A percentile compares a stretch with the other conserved stretches of the same genome.
These are phyloP conservation scores for Lactifluus piperatus DNA, from an alignment of 768 basidiomycete genomes.

Conservation along the genomic window DNA sequence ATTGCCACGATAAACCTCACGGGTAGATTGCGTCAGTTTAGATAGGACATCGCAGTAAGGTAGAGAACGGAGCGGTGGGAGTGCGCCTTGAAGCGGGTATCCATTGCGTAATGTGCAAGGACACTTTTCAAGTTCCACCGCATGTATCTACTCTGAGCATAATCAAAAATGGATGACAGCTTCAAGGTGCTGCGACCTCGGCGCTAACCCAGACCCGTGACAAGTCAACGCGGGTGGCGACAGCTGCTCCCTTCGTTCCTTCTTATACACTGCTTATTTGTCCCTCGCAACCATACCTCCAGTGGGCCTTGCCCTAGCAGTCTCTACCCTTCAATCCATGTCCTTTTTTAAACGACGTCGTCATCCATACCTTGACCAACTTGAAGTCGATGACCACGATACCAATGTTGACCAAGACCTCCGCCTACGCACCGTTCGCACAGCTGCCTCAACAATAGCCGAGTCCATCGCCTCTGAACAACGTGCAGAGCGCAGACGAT, in stretches of 20 bases:
- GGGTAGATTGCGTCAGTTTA: no score
- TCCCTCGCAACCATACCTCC: neutral
- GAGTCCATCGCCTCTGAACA: slow-evolving; percentile 78
- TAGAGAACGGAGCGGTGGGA: no score
- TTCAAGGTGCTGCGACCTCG: no score
- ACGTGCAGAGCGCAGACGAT: slow-evolving; percentile 51
- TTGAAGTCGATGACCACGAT: slow-evolving; percentile 47
- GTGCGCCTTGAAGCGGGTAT: no score
- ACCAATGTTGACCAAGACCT: slow-evolving; percentile 79
- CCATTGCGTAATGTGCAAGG: no score
- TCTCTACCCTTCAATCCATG: neutral
- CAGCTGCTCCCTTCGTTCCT: neutral
- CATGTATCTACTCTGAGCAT: no score
- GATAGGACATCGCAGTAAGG: no score
- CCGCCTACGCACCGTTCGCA: slow-evolving; percentile 84
- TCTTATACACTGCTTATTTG: neutral
- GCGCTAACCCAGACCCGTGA: no score
- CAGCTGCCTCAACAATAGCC: slow-evolving; percentile 84
- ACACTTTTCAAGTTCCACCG: no score
- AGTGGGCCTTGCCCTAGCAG: neutral
- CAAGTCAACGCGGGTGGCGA: neutral
- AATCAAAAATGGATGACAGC: no score
- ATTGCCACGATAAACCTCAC: neutral
- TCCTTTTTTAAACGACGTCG: slow-evolving; percentile 17
- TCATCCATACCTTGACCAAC: slow-evolving; percentile 22